Conservation (phyloP, 1,139 yeast species). For the Tardiomyces blankii region DNA sequence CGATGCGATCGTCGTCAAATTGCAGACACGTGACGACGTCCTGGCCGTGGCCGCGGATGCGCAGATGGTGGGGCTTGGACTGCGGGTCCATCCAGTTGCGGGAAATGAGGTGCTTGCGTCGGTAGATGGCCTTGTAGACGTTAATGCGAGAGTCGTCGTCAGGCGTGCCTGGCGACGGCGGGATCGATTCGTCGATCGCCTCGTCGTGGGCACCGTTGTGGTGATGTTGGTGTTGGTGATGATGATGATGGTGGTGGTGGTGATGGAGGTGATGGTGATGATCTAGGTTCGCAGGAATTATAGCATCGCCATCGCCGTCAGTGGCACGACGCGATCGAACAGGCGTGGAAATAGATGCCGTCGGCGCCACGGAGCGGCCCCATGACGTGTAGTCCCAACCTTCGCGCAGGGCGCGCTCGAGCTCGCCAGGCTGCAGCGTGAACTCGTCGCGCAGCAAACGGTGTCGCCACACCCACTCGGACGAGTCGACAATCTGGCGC, state of each 20-base stretch:
- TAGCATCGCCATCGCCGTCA: too few relatives aligned
- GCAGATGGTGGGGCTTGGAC: slow-evolving; percentile 56
- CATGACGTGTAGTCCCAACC: slow-evolving; percentile 23
- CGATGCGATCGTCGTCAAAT: slow-evolving; percentile 81
- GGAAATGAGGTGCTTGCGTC: slow-evolving; percentile 53
- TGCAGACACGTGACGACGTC: slow-evolving; percentile 91
- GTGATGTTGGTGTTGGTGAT: too few relatives aligned
- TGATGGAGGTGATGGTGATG: too few relatives aligned
- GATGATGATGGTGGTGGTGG: too few relatives aligned
- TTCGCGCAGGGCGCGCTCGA: slow-evolving; percentile 20
- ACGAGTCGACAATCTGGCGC: slow-evolving; percentile 50
- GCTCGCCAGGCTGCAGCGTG: slow-evolving; percentile 15
- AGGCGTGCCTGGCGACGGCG: too few relatives aligned
- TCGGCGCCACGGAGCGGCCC: background rate
- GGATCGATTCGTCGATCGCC: too few relatives aligned
- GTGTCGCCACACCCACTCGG: slow-evolving; percentile 34
- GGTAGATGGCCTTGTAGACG: slow-evolving; percentile 46
- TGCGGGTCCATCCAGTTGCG: slow-evolving; percentile 76
- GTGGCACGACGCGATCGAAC: too few relatives aligned
- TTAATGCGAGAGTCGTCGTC: slow-evolving; percentile 5
- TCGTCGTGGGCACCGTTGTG: too few relatives aligned
- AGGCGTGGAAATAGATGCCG: too few relatives aligned
- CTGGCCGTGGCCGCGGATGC: slow-evolving; percentile 64
- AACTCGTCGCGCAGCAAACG: slow-evolving; percentile 25
- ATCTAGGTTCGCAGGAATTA: too few relatives aligned